These are phyloP conservation scores for Aquilaria sinensis DNA, from an alignment of 345 rosid genomes.

Conservation along the genomic window DNA sequence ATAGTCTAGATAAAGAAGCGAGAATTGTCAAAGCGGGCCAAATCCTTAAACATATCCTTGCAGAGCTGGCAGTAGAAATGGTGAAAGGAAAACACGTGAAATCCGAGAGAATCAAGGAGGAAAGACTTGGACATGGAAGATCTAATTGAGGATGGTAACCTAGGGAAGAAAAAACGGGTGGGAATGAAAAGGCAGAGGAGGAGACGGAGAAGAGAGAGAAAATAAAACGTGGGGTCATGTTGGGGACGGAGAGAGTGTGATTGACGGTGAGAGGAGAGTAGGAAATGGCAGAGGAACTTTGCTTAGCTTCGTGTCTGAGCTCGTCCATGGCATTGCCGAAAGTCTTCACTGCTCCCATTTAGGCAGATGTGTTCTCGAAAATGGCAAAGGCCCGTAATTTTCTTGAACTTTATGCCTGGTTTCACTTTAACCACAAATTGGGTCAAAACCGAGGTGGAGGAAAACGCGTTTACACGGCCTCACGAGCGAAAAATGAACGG, in stretches of 20 bases:
- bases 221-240: conserved; percentile 62
- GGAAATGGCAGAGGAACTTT: conserved; percentile 19
- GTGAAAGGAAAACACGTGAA: conserved; percentile 10
- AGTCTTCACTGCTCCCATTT: conserved; percentile 45
- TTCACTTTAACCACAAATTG: no score
- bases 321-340: conserved; percentile 39
- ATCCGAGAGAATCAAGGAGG: background rate
- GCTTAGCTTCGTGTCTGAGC: conserved; percentile 20
- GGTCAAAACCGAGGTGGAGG: no score
- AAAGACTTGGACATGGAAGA: conserved; percentile 1
- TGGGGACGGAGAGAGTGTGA: conserved; percentile 47
- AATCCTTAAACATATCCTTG: conserved; percentile 77
- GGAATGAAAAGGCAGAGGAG: background rate
- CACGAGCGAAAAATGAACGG: no score
- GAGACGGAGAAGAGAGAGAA: conserved; percentile 13
- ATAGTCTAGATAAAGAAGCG: conserved; percentile 63
- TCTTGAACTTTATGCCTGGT: no score
- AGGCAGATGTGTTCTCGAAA: no score
- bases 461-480: no score
- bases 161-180: background rate
- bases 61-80: conserved; percentile 50
- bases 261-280: conserved; percentile 47
- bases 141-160: background rate
- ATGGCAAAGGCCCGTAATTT: no score
- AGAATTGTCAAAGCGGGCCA: conserved; percentile 64